A percentile compares a stretch with the other conserved stretches of the same genome.
Evolutionary conservation across 805 yeast genomes (phyloP).

Genomic region (Candida sonorensis): DNA sequence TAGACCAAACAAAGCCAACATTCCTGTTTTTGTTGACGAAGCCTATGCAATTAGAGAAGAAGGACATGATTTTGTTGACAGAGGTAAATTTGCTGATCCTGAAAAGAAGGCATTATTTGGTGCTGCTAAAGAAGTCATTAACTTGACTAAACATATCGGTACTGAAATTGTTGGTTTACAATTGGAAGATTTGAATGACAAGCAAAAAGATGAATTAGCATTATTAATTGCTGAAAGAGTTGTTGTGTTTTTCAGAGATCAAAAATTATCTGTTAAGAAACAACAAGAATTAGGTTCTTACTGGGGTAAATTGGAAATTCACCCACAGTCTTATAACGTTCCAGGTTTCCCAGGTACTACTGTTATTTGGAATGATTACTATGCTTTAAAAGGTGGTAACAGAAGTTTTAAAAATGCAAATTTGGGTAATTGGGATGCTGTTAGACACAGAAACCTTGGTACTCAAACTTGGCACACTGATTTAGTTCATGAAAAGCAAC

Average conservation of each 20-base stretch:
- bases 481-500: constrained; percentile 48
- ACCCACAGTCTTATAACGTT: constrained; percentile 29
- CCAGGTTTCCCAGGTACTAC: constrained; percentile 32
- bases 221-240: constrained; percentile 40
- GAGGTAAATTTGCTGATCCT: constrained; percentile 33
- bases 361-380: constrained; percentile 36
- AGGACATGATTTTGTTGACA: constrained; percentile 28
- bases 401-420: constrained; percentile 18
- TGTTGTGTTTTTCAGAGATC: constrained; percentile 46
- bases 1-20: constrained; percentile 26
- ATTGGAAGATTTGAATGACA: constrained; percentile 33
- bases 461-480: constrained; percentile 45
- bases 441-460: constrained; percentile 5
- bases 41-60: constrained; percentile 31
- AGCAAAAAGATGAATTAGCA: constrained; percentile 43
- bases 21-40: constrained; percentile 35
- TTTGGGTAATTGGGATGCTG: constrained; percentile 14
- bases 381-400: constrained; percentile 19
- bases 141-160: constrained; percentile 41
- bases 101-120: constrained; percentile 35
- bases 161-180: constrained; percentile 44
- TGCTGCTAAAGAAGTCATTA: constrained; percentile 34
- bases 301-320: constrained; percentile 38
- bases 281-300: constrained; percentile 39
- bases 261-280: constrained; percentile 36